Evolutionary conservation across 2,329 filamentous ascomycete genomes (phyloP).

Genomic region (Claviceps citrina): DNA sequence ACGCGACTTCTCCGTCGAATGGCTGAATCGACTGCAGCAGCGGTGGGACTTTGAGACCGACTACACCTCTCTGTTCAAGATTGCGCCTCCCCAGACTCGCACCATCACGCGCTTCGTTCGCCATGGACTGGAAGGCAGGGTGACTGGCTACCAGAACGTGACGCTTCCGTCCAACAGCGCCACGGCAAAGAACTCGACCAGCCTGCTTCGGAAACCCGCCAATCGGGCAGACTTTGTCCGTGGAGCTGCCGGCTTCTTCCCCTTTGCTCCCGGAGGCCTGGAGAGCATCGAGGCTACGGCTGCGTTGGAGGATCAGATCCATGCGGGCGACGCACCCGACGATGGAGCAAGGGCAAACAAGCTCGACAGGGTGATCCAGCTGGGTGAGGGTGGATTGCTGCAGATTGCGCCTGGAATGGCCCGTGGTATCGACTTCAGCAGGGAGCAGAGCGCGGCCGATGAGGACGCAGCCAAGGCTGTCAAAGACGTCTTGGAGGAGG

Average conservation of each 20-base stretch:
- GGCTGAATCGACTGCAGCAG: slow-evolving; percentile 82
- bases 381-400: slow-evolving; percentile 66
- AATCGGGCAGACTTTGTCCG: slow-evolving; percentile 80
- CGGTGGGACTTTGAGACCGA: slow-evolving; percentile 71
- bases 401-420: slow-evolving; percentile 69
- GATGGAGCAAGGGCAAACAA: slow-evolving; percentile 34
- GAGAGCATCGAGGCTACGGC: slow-evolving; percentile 77
- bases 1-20: slow-evolving; percentile 61
- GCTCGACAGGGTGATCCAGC: slow-evolving; percentile 75
- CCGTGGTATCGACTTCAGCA: slow-evolving; percentile 59
- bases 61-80: slow-evolving; percentile 68
- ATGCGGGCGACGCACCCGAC: slow-evolving; percentile 32
- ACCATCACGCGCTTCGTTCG: slow-evolving; percentile 88
- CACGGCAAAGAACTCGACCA: slow-evolving; percentile 91
- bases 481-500: slow-evolving; percentile 42
- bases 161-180: slow-evolving; percentile 79
- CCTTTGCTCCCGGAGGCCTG: slow-evolving; percentile 80
- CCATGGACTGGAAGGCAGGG: slow-evolving; percentile 79
- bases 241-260: slow-evolving; percentile 84
- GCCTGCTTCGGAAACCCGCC: slow-evolving; percentile 71
- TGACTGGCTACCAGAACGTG: slow-evolving; percentile 87
- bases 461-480: slow-evolving; percentile 53
- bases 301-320: slow-evolving; percentile 62
- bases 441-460: slow-evolving; percentile 39
- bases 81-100: slow-evolving; percentile 81